These are phyloP conservation scores for Lepidium aucheri DNA, from an alignment of 345 rosid species.

Conservation along the genomic window DNA sequence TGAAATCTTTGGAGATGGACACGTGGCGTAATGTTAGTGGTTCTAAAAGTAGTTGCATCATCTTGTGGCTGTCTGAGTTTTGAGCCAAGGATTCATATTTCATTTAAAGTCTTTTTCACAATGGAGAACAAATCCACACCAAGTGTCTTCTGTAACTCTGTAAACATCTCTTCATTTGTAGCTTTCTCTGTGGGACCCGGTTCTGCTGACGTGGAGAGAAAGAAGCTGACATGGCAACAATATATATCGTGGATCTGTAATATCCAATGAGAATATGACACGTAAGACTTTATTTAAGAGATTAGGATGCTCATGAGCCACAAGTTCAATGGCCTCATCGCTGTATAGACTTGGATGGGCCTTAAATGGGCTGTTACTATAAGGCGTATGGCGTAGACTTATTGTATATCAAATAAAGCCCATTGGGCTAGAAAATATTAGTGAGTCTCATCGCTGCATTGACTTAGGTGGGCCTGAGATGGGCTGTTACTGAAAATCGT, in stretches of 20 bases:
- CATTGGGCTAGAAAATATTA: too few relatives aligned
- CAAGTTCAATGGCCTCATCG: background rate
- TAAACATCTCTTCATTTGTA: conserved; percentile 1
- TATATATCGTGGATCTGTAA: background rate
- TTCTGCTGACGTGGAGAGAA: conserved; percentile 4
- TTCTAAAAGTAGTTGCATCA: conserved; percentile 25
- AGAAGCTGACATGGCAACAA: background rate
- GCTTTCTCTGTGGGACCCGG: conserved; percentile 7
- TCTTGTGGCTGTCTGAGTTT: conserved; percentile 50
- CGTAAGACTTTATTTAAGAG: background rate
- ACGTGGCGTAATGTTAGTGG: conserved; percentile 49
- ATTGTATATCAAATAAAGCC: too few relatives aligned
- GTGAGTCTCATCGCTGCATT: too few relatives aligned
- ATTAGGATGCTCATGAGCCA: conserved; percentile 25
- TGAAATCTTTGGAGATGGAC: conserved; percentile 30
- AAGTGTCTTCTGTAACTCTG: background rate
- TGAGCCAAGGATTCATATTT: conserved; percentile 18
- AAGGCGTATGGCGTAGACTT: too few relatives aligned
- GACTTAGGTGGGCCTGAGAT: too few relatives aligned
- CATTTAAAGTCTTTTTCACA: background rate
- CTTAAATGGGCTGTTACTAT: too few relatives aligned
- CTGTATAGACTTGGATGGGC: too few relatives aligned
- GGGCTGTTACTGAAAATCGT: background rate
- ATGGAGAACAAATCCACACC: conserved; percentile 18
- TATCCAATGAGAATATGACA: conserved; percentile 16